Evolutionary conservation across 2,329 filamentous ascomycete species (phyloP), one percentile per base, ranked within the genome.

Genomic region (Xylaria multiplex): DNA sequence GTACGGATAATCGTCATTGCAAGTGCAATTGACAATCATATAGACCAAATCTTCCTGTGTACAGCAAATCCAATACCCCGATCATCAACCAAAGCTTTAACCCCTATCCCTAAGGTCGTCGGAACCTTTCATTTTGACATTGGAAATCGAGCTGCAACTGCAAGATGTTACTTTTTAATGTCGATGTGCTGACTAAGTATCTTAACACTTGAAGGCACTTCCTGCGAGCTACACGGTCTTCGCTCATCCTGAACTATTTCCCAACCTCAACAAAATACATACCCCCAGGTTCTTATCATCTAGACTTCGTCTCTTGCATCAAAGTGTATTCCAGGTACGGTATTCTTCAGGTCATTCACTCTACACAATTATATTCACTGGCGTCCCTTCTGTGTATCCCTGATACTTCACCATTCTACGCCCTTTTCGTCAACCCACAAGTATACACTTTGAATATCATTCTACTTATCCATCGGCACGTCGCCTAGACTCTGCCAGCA

Each of bases 321-420:
- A 13, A 48, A 2, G 45, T 56, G 22, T 67, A 40, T 37, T 48
- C n/a, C 22, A 40, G 52, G 60, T 67, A 60, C 19, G 54, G 43
- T 32, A 16, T 27, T 49, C 7, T 7, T n/a, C 11, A 5, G 11
- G 6, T 50, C 16, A 43, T 50, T 32, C 14, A 1, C 1, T 40
- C 24, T 22, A 1, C 8, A 27, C 19, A 27, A n/a, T 27, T 27
- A 27, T 27, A 14, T 24, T 3, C 27, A 13, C 46, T 1, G n/a
- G 19, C 19, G 3, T 11, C 22, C 7, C 8, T 9, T 24, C 22
- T 9, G 13, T 19, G 24, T 46, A 24, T 46, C 13, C 22, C 22
- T 24, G 13, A n/a, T n/a, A n/a, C n/a, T n/a, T n/a, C n/a, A n/a
- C n/a, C n/a, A n/a, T n/a, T n/a, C n/a, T n/a, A n/a, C n/a, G n/a